Evolutionary conservation across 495 filamentous ascomycete species (phyloP).

Genomic region (Lophiostoma macrostomum): DNA sequence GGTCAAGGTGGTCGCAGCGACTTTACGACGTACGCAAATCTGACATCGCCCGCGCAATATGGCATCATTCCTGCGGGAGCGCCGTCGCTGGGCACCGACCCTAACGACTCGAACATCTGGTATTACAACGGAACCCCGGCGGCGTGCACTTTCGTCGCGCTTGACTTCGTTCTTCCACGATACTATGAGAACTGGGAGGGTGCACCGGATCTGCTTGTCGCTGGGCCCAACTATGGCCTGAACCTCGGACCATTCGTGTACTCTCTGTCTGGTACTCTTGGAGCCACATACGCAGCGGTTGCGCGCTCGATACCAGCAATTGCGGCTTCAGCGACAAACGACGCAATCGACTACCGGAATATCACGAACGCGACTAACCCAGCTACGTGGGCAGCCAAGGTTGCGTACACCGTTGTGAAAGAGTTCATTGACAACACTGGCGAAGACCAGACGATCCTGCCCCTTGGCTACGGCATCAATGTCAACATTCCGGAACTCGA

Average conservation of each 20-base stretch:
- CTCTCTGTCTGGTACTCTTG: slow-evolving; percentile 42
- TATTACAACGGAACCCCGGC: slow-evolving; percentile 49
- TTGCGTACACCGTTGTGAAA: slow-evolving; percentile 40
- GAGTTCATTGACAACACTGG: slow-evolving; percentile 37
- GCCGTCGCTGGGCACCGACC: slow-evolving; percentile 35
- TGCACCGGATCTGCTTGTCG: slow-evolving; percentile 42
- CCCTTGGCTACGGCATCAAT: slow-evolving; percentile 42
- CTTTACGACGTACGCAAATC: slow-evolving; percentile 36
- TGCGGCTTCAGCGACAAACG: slow-evolving; percentile 38
- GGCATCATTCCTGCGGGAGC: slow-evolving; percentile 42
- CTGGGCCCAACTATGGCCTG: slow-evolving; percentile 45
- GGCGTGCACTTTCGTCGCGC: slow-evolving; percentile 39
- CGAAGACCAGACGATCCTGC: slow-evolving; percentile 35
- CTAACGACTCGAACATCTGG: slow-evolving; percentile 45
- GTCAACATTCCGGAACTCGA: slow-evolving; percentile 43
- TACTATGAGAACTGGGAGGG: slow-evolving; percentile 21
- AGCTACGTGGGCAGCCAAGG: slow-evolving; percentile 25
- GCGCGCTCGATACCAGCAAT: slow-evolving; percentile 44
- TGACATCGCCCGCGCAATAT: slow-evolving; percentile 34
- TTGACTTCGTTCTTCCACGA: slow-evolving; percentile 30
- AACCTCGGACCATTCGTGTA: slow-evolving; percentile 44
- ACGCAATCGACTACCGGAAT: slow-evolving; percentile 26
- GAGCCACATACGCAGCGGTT: slow-evolving; percentile 43
- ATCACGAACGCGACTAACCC: slow-evolving; percentile 32
- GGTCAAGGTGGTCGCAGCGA: slow-evolving; percentile 32